Percentiles rank a stretch among this genome's conserved stretches.
phyloP scores from a whole-genome alignment of 1,139 yeast genomes.

The Suhomyces bolitotheri region DNA sequence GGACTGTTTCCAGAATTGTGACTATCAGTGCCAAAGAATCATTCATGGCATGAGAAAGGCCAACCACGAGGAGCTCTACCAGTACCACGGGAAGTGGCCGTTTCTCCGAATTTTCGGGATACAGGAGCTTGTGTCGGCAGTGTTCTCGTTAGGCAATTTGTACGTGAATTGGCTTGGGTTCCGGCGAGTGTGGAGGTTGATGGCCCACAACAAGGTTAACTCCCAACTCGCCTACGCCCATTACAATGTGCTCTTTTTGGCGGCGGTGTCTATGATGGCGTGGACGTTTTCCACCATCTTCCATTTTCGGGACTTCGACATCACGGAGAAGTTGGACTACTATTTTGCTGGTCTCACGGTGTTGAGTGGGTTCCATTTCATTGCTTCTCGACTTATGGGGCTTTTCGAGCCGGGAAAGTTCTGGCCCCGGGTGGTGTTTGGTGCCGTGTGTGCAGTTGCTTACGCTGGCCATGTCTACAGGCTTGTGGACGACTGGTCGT shows the following conservation, averaged over 20 bases:
- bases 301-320: constrained; percentile 76
- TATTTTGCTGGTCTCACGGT: constrained; percentile 92
- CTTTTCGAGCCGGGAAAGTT: constrained; percentile 46
- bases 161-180: constrained; percentile 71
- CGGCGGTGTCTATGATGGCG: constrained; percentile 74
- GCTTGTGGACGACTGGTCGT: constrained; percentile 77
- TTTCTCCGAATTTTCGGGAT: constrained; percentile 70
- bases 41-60: constrained; percentile 57
- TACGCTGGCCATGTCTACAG: constrained; percentile 67
- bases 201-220: constrained; percentile 11
- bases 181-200: constrained; percentile 29
- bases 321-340: constrained; percentile 87
- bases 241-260: constrained; percentile 42
- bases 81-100: constrained; percentile 99
- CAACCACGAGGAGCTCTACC: constrained; percentile 56
- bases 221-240: constrained; percentile 17
- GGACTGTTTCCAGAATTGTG: constrained; percentile 85
- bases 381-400: constrained; percentile 57
- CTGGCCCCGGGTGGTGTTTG: constrained; percentile 32
- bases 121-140: constrained; percentile 81
- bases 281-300: constrained; percentile 86
- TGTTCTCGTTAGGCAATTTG: constrained; percentile 80
- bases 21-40: constrained; percentile 83
- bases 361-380: constrained; percentile 70
- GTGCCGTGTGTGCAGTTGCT: constrained; percentile 44